phyloP scores from a whole-genome alignment of 257 asterid species.

The Primulina eburnea region DNA sequence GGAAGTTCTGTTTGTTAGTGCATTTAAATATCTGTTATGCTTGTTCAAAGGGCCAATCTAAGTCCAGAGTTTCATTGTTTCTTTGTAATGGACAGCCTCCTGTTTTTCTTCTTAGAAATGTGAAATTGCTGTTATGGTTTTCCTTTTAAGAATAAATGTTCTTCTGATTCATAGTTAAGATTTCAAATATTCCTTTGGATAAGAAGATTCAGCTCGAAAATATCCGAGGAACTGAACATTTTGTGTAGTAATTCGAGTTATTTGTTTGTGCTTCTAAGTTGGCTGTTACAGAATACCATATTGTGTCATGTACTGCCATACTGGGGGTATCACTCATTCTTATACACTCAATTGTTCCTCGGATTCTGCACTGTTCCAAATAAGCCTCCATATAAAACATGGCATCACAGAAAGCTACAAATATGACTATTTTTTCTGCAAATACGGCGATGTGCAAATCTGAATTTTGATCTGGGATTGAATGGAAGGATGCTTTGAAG shows the following conservation, averaged over 20 bases:
- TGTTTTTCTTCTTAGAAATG: conserved; percentile 2
- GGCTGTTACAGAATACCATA: background rate
- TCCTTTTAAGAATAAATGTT: background rate
- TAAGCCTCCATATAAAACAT: no score
- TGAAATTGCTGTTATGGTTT: background rate
- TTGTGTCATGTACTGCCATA: background rate
- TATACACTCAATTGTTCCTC: background rate
- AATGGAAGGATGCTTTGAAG: background rate
- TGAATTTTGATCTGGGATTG: background rate
- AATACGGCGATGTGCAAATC: background rate
- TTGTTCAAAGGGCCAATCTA: background rate
- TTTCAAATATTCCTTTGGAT: background rate
- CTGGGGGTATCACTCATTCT: background rate
- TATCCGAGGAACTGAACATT: no score
- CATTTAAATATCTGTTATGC: no score
- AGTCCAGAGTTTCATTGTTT: conserved; percentile 16
- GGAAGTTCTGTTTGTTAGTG: background rate
- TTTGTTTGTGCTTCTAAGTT: no score
- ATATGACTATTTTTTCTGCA: background rate
- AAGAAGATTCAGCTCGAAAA: background rate
- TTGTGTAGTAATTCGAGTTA: background rate
- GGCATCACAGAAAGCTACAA: no score
- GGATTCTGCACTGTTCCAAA: background rate
- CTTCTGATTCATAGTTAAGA: background rate
- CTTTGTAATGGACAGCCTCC: conserved; percentile 17